phyloP scores from a whole-genome alignment of 768 basidiomycete genomes.

The Mycena vulgaris region DNA sequence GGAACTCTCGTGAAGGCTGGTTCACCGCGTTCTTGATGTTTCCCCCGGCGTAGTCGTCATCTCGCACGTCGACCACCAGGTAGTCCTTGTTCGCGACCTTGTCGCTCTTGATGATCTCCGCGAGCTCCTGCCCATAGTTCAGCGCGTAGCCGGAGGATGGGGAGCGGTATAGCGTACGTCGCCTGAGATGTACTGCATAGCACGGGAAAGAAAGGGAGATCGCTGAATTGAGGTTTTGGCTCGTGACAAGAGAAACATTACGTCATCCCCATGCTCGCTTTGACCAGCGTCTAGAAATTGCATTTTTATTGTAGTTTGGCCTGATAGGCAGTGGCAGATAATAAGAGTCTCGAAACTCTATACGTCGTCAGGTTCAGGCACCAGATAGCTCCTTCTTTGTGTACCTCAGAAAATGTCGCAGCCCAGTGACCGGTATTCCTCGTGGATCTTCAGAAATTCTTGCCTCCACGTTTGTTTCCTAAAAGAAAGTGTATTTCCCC shows the following conservation, averaged over 20 bases:
- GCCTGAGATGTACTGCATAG: constrained; percentile 54
- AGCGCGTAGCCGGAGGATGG: constrained; percentile 2
- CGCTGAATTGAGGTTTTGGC: constrained; percentile 5
- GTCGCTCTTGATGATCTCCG: constrained; percentile 75
- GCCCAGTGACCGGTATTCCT: not conserved
- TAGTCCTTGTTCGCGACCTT: constrained; percentile 76
- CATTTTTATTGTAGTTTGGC: no score
- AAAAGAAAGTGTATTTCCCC: constrained; percentile 6
- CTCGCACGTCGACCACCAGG: constrained; percentile 88
- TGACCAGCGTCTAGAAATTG: no score
- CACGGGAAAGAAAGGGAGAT: not conserved
- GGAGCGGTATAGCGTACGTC: constrained; percentile 49
- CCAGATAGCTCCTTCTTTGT: constrained; percentile 2
- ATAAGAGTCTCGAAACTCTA: not conserved
- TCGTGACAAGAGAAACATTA: constrained; percentile 7
- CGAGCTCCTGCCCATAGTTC: constrained; percentile 70
- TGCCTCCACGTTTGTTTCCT: not conserved
- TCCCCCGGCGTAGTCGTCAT: constrained; percentile 84
- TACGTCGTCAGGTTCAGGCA: constrained; percentile 2
- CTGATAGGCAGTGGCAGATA: no score
- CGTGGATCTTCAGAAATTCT: not conserved
- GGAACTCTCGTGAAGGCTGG: constrained; percentile 74
- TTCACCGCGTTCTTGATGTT: constrained; percentile 80
- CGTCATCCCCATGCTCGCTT: no score
- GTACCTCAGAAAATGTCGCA: constrained; percentile 6